Conservation (phyloP, 2,329 filamentous ascomycete species). For the Pseudonectria buxi region DNA sequence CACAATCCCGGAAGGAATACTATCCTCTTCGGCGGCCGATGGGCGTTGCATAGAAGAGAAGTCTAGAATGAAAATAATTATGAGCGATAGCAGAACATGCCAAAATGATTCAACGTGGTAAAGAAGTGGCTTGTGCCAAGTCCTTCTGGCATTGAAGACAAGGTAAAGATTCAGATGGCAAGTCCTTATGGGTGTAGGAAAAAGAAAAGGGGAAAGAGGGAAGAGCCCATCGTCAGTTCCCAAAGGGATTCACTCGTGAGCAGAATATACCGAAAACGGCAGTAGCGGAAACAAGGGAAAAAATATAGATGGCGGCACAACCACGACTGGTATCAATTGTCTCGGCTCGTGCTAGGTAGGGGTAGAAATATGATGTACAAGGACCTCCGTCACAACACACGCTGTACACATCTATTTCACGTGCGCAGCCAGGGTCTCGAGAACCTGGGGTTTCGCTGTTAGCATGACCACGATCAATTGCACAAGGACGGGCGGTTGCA, state of each 20-base stretch:
- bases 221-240: too few relatives aligned
- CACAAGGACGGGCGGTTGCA: conserved; percentile 3
- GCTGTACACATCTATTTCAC: conserved; percentile 65
- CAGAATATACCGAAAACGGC: conserved; percentile 3
- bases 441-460: conserved; percentile 49
- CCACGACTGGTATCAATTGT: conserved; percentile 31
- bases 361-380: conserved; percentile 38
- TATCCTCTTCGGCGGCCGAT: conserved; percentile 5
- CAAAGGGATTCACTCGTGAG: conserved; percentile 15
- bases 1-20: conserved; percentile 22
- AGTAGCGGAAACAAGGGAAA: conserved; percentile 7
- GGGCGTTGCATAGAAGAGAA: conserved; percentile 5
- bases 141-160: not conserved
- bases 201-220: conserved; percentile 1
- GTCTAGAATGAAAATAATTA: too few relatives aligned
- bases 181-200: not conserved
- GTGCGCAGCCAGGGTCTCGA: conserved; percentile 74
- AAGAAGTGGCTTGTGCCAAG: too few relatives aligned
- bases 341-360: conserved; percentile 28
- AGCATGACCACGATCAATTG: conserved; percentile 23
- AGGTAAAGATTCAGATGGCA: not conserved
- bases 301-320: conserved; percentile 18
- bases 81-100: too few relatives aligned
- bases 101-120: too few relatives aligned
- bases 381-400: conserved; percentile 34